These are phyloP conservation scores for Solanum hybrid DNA, from an alignment of 305 asterid species.

Conservation along the genomic window DNA sequence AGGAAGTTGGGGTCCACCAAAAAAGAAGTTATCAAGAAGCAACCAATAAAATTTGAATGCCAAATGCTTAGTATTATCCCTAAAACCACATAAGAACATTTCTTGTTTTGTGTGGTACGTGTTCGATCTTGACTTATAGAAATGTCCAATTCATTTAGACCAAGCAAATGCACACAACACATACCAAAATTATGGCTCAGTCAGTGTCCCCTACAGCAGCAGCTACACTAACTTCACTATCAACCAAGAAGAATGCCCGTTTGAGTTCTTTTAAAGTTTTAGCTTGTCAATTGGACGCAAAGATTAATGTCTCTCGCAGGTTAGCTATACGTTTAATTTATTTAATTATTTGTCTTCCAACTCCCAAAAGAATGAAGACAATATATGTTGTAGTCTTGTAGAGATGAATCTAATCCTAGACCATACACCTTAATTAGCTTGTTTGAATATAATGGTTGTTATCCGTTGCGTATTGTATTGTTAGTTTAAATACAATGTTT, in stretches of 20 bases:
- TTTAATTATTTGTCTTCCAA: no score
- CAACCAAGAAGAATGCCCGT: conserved; percentile 17
- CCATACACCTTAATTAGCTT: no score
- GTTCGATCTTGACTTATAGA: conserved; percentile 5
- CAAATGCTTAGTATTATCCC: conserved; percentile 1
- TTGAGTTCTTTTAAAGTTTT: conserved; percentile 8
- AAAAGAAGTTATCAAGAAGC: conserved; percentile 20
- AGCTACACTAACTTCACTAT: conserved; percentile 23
- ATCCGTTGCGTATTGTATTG: no score
- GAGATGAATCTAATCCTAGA: background rate
- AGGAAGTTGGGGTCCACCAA: conserved; percentile 11
- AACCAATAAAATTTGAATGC: conserved; percentile 24
- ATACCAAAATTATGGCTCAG: conserved; percentile 29
- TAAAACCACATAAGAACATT: conserved; percentile 3
- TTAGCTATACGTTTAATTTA: background rate
- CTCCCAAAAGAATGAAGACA: background rate
- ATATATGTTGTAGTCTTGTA: background rate
- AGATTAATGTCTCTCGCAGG: conserved; percentile 39
- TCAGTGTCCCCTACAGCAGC: conserved; percentile 26
- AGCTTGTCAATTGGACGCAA: conserved; percentile 14
- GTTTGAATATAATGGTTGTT: no score
- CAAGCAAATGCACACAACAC: background rate
- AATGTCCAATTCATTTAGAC: conserved; percentile 17
- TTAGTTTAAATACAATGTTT: no score
- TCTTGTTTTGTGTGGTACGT: background rate